Percentiles rank a stretch among this genome's conserved stretches.
phyloP scores from a whole-genome alignment of 2,329 filamentous ascomycete species.

The Penicillium sp. region DNA sequence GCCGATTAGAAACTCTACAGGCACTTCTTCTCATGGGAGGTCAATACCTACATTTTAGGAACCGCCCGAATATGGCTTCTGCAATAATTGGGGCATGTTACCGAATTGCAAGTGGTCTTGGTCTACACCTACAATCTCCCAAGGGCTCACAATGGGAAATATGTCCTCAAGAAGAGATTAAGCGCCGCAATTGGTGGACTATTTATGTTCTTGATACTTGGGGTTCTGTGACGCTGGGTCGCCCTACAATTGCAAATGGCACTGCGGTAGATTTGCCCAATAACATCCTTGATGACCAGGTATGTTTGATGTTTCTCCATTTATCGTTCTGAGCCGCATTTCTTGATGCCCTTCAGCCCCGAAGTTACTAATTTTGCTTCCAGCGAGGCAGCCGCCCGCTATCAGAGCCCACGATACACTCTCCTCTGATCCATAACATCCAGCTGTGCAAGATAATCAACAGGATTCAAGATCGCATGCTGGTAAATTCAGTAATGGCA shows the following conservation, averaged over 20 bases:
- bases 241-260: conserved; percentile 5
- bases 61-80: conserved; percentile 26
- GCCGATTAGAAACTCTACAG: conserved; percentile 24
- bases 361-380: not conserved
- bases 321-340: not conserved
- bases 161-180: conserved; percentile 17
- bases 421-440: conserved; percentile 17
- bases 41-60: conserved; percentile 25
- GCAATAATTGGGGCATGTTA: conserved; percentile 25
- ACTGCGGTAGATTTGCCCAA: conserved; percentile 6
- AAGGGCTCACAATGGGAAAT: not conserved
- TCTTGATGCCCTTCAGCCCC: not conserved
- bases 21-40: conserved; percentile 27
- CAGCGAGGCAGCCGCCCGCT: conserved; percentile 5
- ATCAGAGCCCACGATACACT: conserved; percentile 14
- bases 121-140: conserved; percentile 19
- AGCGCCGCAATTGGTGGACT: conserved; percentile 31
- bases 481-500: conserved; percentile 11
- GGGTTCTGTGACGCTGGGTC: conserved; percentile 17
- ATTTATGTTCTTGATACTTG: conserved; percentile 22
- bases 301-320: not conserved
- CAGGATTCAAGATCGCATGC: conserved; percentile 20
- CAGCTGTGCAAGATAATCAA: conserved; percentile 17
- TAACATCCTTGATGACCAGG: conserved; percentile 11
- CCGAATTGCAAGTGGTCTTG: conserved; percentile 25